phyloP scores from a whole-genome alignment of 2,329 filamentous ascomycete species.

The Aureobasidium subglaciale region DNA sequence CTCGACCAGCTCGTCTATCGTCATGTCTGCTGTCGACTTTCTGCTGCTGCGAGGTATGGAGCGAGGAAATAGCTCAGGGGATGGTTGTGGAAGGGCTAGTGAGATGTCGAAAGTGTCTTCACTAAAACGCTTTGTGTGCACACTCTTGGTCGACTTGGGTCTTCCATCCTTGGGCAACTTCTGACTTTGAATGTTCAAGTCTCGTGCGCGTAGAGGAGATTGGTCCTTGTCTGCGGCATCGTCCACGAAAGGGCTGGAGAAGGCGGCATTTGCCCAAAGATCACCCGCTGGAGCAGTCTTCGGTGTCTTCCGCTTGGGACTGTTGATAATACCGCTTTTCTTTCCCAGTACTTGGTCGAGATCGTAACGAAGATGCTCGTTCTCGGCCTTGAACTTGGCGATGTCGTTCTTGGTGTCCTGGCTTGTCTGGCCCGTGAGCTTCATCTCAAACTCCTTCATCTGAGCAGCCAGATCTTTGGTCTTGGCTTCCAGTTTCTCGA shows the following conservation, averaged over 20 bases:
- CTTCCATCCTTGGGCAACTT: not conserved
- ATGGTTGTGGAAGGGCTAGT: conserved; percentile 1
- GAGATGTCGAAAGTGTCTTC: conserved; percentile 9
- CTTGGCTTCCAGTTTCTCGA: conserved; percentile 56
- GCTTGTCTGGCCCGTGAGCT: conserved; percentile 16
- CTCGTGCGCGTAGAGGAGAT: conserved; percentile 8
- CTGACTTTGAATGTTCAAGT: conserved; percentile 8
- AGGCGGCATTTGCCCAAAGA: conserved; percentile 6
- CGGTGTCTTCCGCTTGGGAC: conserved; percentile 4
- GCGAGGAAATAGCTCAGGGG: not conserved
- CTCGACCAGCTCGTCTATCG: conserved; percentile 12
- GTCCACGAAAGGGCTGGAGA: conserved; percentile 12
- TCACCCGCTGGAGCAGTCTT: conserved; percentile 6
- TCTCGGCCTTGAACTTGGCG: not conserved
- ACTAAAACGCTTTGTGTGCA: not conserved
- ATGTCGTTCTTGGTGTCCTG: not conserved
- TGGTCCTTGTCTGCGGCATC: conserved; percentile 1
- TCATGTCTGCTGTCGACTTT: not conserved
- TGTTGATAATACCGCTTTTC: not conserved
- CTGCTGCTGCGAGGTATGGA: not conserved
- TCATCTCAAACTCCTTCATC: conserved; percentile 39
- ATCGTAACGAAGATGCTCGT: conserved; percentile 3
- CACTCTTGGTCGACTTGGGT: not conserved
- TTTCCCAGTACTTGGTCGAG: not conserved
- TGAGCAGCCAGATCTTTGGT: conserved; percentile 55